Evolutionary conservation across 2,329 filamentous ascomycete species (phyloP), one percentile per base, ranked within the genome.

Genomic region (Colletotrichum liaoningense): DNA sequence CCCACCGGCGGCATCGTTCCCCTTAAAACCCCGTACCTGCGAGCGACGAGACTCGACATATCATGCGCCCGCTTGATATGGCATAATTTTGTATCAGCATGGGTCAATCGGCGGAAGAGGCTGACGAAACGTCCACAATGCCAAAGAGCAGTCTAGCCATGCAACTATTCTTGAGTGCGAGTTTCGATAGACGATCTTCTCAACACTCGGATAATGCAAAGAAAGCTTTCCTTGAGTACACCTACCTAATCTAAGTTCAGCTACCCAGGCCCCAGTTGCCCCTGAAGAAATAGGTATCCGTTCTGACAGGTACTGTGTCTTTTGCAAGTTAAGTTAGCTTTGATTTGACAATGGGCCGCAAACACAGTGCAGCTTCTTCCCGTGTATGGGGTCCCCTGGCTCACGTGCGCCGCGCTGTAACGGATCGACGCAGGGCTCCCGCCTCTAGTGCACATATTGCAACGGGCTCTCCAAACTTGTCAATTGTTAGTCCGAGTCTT

Each of bases 391-490:
- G 14, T 14, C 35, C 56, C 67, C 70, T 42, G 54, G 54, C 66
- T 69, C 58, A 64, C 59, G 66, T 73, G 66, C 66, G 58, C 42
- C 3, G 26, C n/a, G 66, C 66, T 69, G 70, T 60, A 64, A 73
- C 70, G 55, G 70, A 73, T 73, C 70, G 70, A 60, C 70, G 66
- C 70, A 73, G 58, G 70, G 70, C 70, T 64, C 42, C 26, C 46
- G 70, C 28, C 59, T 69, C 42, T 69, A 30, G 12, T 14, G 60
- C 12, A 35, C 38, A 16, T 46, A 3, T 35, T 46, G 42, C 42
- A 22, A 49, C 42, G 19, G 42, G 42, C 14, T 38, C 58, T 42
- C 35, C 58, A 5, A 60, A 46, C 58, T 58, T n/a, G 58, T 22
- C 42, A 49, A 22, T n/a, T 49, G 42, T 49, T 49, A 22, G 42